Evolutionary conservation across 139 green algal species (phyloP), one percentile per base, ranked within the genome.

Genomic region (Chlorella sp.): DNA sequence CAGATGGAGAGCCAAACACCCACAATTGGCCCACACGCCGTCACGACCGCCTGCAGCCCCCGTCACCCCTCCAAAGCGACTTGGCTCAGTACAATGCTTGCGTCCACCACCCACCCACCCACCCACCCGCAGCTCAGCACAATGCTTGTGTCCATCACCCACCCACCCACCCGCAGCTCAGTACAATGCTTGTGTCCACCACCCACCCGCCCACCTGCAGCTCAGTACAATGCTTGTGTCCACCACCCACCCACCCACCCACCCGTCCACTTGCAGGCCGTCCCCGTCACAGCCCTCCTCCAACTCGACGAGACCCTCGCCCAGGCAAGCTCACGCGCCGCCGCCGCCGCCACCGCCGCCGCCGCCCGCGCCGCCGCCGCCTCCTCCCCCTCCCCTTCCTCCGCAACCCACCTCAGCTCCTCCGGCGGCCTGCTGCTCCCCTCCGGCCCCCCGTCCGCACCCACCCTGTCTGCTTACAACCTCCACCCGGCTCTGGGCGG

Each of bases 241-340:
- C n/a, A n/a, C n/a, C n/a, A n/a, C n/a, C n/a, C n/a, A n/a, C n/a
- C n/a, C n/a, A n/a, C n/a, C n/a, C n/a, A n/a, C n/a, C n/a, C n/a
- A n/a, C 34, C 70, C 26, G 31, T 20, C 31, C 50, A 32, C 32
- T 2, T 50, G 5, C 73, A 82, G 72, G 63, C 55, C 31, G 67
- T 86, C 0, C 80, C 87, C 24, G 86, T 80, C 17, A 51, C 85
- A 55, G 82, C 85, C 4, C 67, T 91, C 66, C 76, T 91, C 31
- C 67, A 82, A 31, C 69, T 85, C 2, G 67, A 68, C 0, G 74
- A 75, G 33, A 64, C 10, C 42, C 61, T 67, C 14, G 61, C 27
- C 3, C n/a, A 42, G 31, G 24, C 72, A 14, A 10, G 23, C 17
- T 0, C 17, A 30, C 49, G 2, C 2, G 51, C 33, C 31, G 50